Percentiles rank a stretch among this genome's conserved stretches.
phyloP scores from a whole-genome alignment of 352 stramenopile species.

The Globisporangium camurandrum region DNA sequence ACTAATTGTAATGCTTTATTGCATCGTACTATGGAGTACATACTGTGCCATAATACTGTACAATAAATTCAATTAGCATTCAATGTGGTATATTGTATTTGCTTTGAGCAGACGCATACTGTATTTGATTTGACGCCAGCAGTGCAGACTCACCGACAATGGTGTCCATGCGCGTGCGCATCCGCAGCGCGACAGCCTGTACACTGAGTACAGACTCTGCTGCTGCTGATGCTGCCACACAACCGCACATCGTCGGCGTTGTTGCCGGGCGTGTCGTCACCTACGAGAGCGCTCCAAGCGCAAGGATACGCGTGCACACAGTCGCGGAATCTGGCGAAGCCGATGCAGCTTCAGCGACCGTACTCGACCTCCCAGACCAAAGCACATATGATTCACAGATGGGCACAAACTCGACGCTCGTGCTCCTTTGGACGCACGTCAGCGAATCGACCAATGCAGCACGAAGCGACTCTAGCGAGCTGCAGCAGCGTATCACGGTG shows the following conservation, averaged over 20 bases:
- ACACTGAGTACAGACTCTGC: neutral
- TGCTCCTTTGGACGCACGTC: conserved; percentile 3
- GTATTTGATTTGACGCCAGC: neutral
- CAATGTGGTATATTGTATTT: no score
- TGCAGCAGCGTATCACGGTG: neutral
- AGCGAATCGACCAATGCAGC: neutral
- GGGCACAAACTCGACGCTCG: neutral
- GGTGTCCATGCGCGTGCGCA: neutral
- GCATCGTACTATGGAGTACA: no score
- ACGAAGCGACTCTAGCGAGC: neutral
- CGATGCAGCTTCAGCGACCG: neutral
- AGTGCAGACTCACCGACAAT: no score
- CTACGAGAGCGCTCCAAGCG: neutral
- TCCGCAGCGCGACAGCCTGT: neutral
- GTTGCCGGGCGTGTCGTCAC: conserved; percentile 1
- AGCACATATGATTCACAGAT: neutral
- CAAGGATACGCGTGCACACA: neutral
- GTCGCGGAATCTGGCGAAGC: no score
- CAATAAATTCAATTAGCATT: no score
- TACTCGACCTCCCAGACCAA: neutral
- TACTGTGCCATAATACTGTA: neutral
- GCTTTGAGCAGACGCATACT: no score
- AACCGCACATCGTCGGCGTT: neutral
- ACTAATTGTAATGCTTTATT: no score
- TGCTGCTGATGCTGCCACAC: neutral